phyloP scores from a whole-genome alignment of 164 flowering plant genomes.

The Warburgia ugandensis region DNA sequence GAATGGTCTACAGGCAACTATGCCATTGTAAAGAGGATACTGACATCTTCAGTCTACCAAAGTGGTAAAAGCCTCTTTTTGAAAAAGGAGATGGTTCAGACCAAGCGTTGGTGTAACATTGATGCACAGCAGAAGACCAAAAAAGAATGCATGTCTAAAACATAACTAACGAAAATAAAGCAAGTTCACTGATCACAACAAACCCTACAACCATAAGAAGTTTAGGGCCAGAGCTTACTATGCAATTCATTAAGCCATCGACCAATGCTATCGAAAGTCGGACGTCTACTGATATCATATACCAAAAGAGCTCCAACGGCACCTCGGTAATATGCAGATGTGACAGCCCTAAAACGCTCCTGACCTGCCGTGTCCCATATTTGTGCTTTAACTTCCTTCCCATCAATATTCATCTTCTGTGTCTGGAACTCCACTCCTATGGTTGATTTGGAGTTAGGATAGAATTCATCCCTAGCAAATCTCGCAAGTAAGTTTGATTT shows the following conservation, averaged over 20 bases:
- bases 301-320: slow-evolving; percentile 68
- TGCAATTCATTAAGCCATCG: slow-evolving; percentile 75
- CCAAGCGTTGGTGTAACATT: no score
- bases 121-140: no score
- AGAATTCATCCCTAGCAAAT: slow-evolving; percentile 63
- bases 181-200: background rate
- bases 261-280: slow-evolving; percentile 61
- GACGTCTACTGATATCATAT: slow-evolving; percentile 61
- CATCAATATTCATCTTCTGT: slow-evolving; percentile 55
- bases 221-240: slow-evolving; percentile 28
- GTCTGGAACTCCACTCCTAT: slow-evolving; percentile 75
- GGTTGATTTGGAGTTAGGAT: slow-evolving; percentile 61
- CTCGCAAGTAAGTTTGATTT: slow-evolving; percentile 68
- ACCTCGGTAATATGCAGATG: slow-evolving; percentile 68
- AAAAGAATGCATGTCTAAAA: no score
- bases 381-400: slow-evolving; percentile 67
- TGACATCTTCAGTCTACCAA: no score
- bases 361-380: slow-evolving; percentile 79
- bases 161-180: background rate
- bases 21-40: no score
- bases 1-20: no score
- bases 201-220: background rate
- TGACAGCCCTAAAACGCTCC: slow-evolving; percentile 67
- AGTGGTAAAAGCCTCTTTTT: no score
- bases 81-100: no score